Percentiles rank a stretch among this genome's conserved stretches.
phyloP scores from a whole-genome alignment of 495 filamentous ascomycete species.

The Echria macrotheca region DNA sequence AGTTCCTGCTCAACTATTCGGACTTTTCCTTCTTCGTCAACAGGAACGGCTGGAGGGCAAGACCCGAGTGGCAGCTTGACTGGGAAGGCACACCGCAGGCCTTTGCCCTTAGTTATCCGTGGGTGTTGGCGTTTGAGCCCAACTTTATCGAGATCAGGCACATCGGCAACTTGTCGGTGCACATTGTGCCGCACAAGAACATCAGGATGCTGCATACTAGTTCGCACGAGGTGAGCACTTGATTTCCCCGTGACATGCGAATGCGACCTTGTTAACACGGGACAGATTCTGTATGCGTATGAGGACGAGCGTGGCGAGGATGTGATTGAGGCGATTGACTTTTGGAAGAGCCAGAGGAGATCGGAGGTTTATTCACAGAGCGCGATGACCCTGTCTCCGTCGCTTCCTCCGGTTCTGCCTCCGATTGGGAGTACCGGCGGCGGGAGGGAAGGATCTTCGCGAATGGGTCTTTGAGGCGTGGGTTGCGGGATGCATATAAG shows the following conservation, averaged over 20 bases:
- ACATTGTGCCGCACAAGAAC: slow-evolving; percentile 92
- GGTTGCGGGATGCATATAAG: not conserved
- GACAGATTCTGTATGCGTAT: slow-evolving; percentile 91
- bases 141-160: slow-evolving; percentile 96
- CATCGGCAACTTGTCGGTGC: slow-evolving; percentile 86
- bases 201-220: slow-evolving; percentile 96
- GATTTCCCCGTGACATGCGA: too few species aligned
- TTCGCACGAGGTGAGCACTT: slow-evolving; percentile 88
- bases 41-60: slow-evolving; percentile 92
- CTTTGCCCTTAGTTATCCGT: slow-evolving; percentile 91
- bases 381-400: too few species aligned
- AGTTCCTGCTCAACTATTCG: slow-evolving; percentile 96
- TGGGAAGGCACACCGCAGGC: slow-evolving; percentile 92
- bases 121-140: slow-evolving; percentile 97
- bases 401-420: not conserved
- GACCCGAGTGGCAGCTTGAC: slow-evolving; percentile 92
- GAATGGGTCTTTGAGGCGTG: not conserved
- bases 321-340: slow-evolving; percentile 91
- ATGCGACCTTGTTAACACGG: too few species aligned
- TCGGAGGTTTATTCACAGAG: slow-evolving; percentile 26
- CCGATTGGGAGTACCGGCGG: not conserved
- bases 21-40: slow-evolving; percentile 99
- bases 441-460: not conserved
- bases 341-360: slow-evolving; percentile 68
- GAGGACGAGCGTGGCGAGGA: slow-evolving; percentile 95